phyloP scores from a whole-genome alignment of 2,329 filamentous ascomycete species.

The Daldinia sp. region DNA sequence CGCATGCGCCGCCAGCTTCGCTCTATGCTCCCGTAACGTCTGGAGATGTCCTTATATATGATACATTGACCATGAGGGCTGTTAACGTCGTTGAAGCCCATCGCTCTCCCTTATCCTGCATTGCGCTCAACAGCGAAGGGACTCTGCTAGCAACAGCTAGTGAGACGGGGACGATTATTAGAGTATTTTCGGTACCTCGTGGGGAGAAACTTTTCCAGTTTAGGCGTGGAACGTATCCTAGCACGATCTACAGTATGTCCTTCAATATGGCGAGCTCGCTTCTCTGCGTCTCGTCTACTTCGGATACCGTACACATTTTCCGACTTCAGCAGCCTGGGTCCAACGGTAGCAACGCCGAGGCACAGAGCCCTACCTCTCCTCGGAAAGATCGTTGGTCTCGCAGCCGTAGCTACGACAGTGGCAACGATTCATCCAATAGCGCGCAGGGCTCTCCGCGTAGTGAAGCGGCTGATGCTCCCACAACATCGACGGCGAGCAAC shows the following conservation, averaged over 20 bases:
- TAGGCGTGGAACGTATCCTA: constrained; percentile 92
- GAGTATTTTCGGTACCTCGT: constrained; percentile 91
- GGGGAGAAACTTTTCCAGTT: constrained; percentile 97
- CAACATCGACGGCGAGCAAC: constrained; percentile 45
- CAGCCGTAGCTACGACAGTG: constrained; percentile 66
- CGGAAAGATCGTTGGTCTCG: constrained; percentile 65
- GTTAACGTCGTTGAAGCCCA: constrained; percentile 97
- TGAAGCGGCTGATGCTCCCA: constrained; percentile 58
- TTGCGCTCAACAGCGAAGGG: constrained; percentile 92
- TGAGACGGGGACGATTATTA: constrained; percentile 96
- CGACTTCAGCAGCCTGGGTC: constrained; percentile 70
- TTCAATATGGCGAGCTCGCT: constrained; percentile 96
- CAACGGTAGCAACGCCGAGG: constrained; percentile 54
- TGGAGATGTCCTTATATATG: constrained; percentile 93
- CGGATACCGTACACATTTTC: constrained; percentile 97
- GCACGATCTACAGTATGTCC: constrained; percentile 97
- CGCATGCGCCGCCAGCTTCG: constrained; percentile 85
- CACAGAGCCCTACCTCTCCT: constrained; percentile 57
- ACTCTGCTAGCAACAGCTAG: constrained; percentile 93
- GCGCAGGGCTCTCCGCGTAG: constrained; percentile 60
- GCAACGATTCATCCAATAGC: constrained; percentile 64
- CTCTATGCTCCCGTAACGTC: constrained; percentile 85
- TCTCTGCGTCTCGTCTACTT: constrained; percentile 94
- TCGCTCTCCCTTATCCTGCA: constrained; percentile 88
- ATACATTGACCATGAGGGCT: constrained; percentile 88